These are phyloP conservation scores for Colletotrichum sansevieriae DNA, from an alignment of 2,329 filamentous ascomycete genomes.

Conservation along the genomic window DNA sequence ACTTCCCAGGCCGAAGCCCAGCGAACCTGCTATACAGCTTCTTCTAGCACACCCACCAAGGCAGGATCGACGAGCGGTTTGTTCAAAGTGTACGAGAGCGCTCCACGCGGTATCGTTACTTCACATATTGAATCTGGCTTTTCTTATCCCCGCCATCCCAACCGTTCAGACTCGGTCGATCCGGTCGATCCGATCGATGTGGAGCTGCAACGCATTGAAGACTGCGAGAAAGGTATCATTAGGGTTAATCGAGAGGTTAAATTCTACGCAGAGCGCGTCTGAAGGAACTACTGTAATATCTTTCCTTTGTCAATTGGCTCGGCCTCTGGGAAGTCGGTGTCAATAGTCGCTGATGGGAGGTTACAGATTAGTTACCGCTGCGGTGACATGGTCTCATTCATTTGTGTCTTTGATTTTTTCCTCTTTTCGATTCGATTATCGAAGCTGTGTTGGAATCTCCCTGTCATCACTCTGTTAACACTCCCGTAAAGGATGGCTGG, in stretches of 20 bases:
- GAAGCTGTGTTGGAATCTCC: too few species aligned
- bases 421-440: too few species aligned
- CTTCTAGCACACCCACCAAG: not conserved
- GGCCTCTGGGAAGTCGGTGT: too few species aligned
- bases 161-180: constrained; percentile 43
- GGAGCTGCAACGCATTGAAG: constrained; percentile 49
- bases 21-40: constrained; percentile 34
- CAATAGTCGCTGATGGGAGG: too few species aligned
- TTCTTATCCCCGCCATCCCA: constrained; percentile 10
- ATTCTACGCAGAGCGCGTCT: constrained; percentile 50
- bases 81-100: constrained; percentile 23
- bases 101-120: constrained; percentile 43
- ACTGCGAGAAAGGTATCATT: constrained; percentile 45
- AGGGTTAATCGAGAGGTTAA: constrained; percentile 49
- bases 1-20: constrained; percentile 37
- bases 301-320: too few species aligned
- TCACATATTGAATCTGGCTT: constrained; percentile 46
- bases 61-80: not conserved
- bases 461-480: too few species aligned
- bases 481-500: too few species aligned
- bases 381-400: too few species aligned
- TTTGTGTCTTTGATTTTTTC: too few species aligned
- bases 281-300: not conserved
- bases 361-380: too few species aligned
- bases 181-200: constrained; percentile 47